These are phyloP conservation scores for Mycena vitilis DNA, from an alignment of 768 basidiomycete genomes.

Conservation along the genomic window DNA sequence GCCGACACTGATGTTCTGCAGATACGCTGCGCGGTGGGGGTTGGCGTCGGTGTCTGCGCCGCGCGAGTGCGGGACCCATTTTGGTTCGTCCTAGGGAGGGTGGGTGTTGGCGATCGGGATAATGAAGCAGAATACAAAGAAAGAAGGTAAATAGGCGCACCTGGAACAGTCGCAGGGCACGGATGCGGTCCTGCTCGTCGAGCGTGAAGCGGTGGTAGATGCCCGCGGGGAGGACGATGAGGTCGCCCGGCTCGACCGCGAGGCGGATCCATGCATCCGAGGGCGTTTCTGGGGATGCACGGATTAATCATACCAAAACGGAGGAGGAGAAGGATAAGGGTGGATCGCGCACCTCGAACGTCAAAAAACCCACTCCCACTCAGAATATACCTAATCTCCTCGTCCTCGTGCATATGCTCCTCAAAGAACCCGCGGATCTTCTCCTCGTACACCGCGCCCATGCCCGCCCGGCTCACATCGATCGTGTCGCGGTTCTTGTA, in stretches of 20 bases:
- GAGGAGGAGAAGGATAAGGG: too few relatives aligned
- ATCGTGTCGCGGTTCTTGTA: conserved; percentile 91
- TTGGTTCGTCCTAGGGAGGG: too few relatives aligned
- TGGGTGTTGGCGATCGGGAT: too few relatives aligned
- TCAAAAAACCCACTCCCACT: conserved; percentile 93
- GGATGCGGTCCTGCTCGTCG: conserved; percentile 78
- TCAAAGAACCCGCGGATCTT: conserved; percentile 88
- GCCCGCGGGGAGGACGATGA: conserved; percentile 90
- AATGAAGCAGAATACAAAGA: too few relatives aligned
- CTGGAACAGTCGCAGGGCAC: conserved; percentile 65
- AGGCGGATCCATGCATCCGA: conserved; percentile 87
- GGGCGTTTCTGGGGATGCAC: conserved; percentile 60
- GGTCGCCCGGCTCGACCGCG: conserved; percentile 79
- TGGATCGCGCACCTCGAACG: conserved; percentile 72
- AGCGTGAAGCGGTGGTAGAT: conserved; percentile 97
- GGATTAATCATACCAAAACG: background rate
- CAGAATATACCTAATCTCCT: conserved; percentile 92
- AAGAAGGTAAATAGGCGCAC: conserved; percentile 5
- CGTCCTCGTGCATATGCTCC: conserved; percentile 97
- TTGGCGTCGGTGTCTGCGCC: too few relatives aligned
- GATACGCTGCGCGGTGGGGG: too few relatives aligned
- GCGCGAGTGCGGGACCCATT: too few relatives aligned
- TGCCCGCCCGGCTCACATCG: conserved; percentile 78
- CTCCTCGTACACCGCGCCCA: conserved; percentile 84
- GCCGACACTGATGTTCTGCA: too few relatives aligned